Percentiles rank a stretch among this genome's conserved stretches.
phyloP scores from a whole-genome alignment of 2,329 filamentous ascomycete species.

The Stemphylium beticola region DNA sequence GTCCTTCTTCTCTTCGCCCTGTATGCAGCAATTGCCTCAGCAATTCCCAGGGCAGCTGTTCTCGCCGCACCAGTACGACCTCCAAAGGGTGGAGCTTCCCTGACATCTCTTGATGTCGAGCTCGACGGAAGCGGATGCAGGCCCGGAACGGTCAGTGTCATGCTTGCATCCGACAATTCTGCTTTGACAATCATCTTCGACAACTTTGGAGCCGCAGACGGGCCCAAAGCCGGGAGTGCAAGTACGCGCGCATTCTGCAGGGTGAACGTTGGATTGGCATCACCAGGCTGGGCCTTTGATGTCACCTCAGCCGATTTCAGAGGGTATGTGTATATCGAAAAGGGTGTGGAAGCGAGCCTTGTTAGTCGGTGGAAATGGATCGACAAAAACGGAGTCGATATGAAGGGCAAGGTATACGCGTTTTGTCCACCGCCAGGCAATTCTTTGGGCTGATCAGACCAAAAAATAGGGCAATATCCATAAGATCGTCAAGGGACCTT shows the following conservation, averaged over 20 bases:
- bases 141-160: conserved; percentile 26
- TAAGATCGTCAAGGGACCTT: conserved; percentile 31
- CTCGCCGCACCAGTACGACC: conserved; percentile 14
- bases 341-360: conserved; percentile 26
- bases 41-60: background rate
- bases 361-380: conserved; percentile 41
- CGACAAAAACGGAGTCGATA: conserved; percentile 26
- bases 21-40: background rate
- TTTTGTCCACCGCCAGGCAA: background rate
- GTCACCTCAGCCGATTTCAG: conserved; percentile 31
- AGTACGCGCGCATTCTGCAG: conserved; percentile 34
- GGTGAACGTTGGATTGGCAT: conserved; percentile 30
- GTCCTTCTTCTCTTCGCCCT: background rate
- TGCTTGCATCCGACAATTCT: conserved; percentile 29
- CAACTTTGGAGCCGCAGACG: conserved; percentile 34
- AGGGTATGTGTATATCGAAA: conserved; percentile 28
- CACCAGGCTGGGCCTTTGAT: conserved; percentile 36
- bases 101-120: conserved; percentile 26
- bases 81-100: conserved; percentile 19
- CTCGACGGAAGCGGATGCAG: conserved; percentile 34
- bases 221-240: conserved; percentile 22
- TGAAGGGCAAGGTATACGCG: conserved; percentile 33
- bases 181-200: conserved; percentile 35
- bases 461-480: conserved; percentile 28
- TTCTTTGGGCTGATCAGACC: background rate